Evolutionary conservation across 805 yeast species (phyloP), one percentile per base, ranked within the genome.

Genomic region (Hanseniaspora taiwanica): DNA sequence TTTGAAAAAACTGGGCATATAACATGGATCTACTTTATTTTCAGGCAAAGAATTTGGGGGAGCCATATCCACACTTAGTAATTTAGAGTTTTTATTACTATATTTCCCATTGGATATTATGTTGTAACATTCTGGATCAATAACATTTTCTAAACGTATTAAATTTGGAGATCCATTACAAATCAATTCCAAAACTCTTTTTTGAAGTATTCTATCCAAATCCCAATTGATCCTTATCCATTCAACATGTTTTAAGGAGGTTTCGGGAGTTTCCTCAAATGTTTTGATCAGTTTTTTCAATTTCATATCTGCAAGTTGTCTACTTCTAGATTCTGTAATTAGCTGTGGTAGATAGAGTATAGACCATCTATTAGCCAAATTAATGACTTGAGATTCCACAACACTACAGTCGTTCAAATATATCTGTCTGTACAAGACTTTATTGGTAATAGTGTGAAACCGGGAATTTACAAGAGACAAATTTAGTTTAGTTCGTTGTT

Each of bases 141-240:
- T 65, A 9, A 65, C 58, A 45, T 65, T 65, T 48, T 65, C 70
- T 31, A 65, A 42, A 27, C 64, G 44, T 37, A 50, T 50, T 12
- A 65, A 44, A 17, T 63, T 54, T 21, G 47, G 42, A 2, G 62
- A 60, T 20, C 52, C 40, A 4, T 48, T 42, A 19, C 63, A 52
- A 9, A 65, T 37, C 3, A 56, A 25, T 3, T 42, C 40, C 3
- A 65, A 40, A n/a, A 65, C 52, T 14, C 42, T 39, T 35, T 42
- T 51, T 44, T 65, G 69, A 12, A 55, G 40, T 1, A 32, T 34
- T 1, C 59, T 40, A 39, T 60, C 59, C 21, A 65, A 46, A 49
- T 65, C 70, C 70, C 70, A 65, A 44, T 65, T 65, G 31, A 65
- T 53, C 40, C 70, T 47, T 3, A 65, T 56, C 58, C 67, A 64